Evolutionary conservation across 306 rosid species (phyloP).

Genomic region (Quercus aquifolioides): DNA sequence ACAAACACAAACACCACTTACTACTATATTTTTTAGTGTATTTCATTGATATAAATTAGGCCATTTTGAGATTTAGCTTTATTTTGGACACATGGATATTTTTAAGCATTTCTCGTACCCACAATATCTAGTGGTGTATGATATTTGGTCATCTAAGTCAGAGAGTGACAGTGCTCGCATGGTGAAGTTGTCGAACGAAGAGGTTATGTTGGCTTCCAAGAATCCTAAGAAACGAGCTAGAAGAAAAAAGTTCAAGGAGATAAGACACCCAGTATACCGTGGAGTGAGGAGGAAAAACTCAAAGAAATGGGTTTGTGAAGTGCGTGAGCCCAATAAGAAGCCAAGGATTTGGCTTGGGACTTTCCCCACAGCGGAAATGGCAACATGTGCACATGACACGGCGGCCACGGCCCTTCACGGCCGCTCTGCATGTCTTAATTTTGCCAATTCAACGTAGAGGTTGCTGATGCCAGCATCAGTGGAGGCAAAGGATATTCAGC

Average conservation of each 20-base stretch:
- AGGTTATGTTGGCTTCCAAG: conserved; percentile 46
- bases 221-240: conserved; percentile 82
- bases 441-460: conserved; percentile 64
- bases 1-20: not conserved
- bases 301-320: conserved; percentile 75
- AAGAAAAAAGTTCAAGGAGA: conserved; percentile 87
- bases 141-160: not conserved
- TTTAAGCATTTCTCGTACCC: conserved; percentile 13
- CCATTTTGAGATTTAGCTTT: too few species aligned
- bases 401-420: conserved; percentile 65
- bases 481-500: conserved; percentile 61
- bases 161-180: conserved; percentile 5
- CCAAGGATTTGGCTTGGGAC: conserved; percentile 69
- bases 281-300: conserved; percentile 68
- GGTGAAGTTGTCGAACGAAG: conserved; percentile 39
- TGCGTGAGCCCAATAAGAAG: conserved; percentile 80
- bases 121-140: not conserved
- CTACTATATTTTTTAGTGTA: too few species aligned
- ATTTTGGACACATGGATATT: conserved; percentile 28
- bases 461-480: conserved; percentile 46
- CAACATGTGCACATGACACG: conserved; percentile 80
- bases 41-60: too few species aligned
- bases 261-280: conserved; percentile 71
- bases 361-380: conserved; percentile 74
- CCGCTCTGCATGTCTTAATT: conserved; percentile 57